Evolutionary conservation across 306 rosid genomes (phyloP), one percentile per base, ranked within the genome.

Genomic region (Vigna angularis): DNA sequence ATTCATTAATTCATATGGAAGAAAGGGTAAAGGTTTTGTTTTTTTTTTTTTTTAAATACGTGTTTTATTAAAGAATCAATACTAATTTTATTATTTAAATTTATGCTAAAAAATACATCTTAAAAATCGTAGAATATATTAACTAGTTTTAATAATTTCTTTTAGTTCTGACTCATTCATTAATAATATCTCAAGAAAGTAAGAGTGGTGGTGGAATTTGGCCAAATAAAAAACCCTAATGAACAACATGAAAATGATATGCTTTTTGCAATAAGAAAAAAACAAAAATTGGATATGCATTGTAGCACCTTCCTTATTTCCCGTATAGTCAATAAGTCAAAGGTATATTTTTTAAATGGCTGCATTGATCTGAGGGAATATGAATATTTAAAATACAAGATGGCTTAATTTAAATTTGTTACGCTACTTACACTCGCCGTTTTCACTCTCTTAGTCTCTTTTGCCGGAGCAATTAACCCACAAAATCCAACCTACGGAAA

Each of bases 131-230:
- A 34, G 7, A 34, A 1, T 34, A 34, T 34, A 34, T 34, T 34
- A 34, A 34, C 7, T 4, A 34, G 1, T 34, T 34, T 34, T 1
- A 34, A 34, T 34, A 30, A 30, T 30, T 4, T 30, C 5, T 30
- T 30, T 30, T 30, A 30, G 34, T 30, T 30, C 5, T 0, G 34
- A 4, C 34, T 30, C 34, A 30, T 30, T 30, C 34, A 30, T 4
- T 30, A 30, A 30, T 30, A 30, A 30, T 30, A 30, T 30, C 34
- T 4, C 34, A 30, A 59, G 70, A 57, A 70, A 73, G 28, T 45
- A 74, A 66, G 34, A 30, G 34, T 16, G 45, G 16, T 32, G 69
- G 85, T 85, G 86, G 85, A 59, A 70, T 81, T 67, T 85, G 62
- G 65, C 85, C 82, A 44, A 68, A 74, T 59, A 30, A 34, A 67